Evolutionary conservation across 352 stramenopile species (phyloP).

Genomic region (Pythium myriotylum): DNA sequence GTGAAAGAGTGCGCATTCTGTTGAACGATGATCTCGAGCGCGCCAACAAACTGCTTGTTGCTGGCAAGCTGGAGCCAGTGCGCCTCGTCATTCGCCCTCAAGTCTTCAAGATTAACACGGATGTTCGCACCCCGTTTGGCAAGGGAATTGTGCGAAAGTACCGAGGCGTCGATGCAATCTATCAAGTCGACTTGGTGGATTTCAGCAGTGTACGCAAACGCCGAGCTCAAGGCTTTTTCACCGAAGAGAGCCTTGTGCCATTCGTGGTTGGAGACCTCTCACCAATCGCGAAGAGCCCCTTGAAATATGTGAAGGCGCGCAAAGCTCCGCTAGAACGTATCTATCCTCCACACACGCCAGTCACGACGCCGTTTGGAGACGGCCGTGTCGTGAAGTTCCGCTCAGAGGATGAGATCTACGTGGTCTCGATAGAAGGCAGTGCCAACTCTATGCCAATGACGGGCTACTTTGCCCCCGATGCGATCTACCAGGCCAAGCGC

Average conservation of each 20-base stretch:
- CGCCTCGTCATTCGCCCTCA: constrained; percentile 62
- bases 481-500: constrained; percentile 41
- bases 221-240: constrained; percentile 54
- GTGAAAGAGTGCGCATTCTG: constrained; percentile 57
- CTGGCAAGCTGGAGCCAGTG: constrained; percentile 33
- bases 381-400: constrained; percentile 65
- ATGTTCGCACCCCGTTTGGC: constrained; percentile 69
- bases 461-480: constrained; percentile 51
- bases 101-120: constrained; percentile 51
- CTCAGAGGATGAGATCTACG: constrained; percentile 72
- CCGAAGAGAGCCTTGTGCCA: constrained; percentile 53
- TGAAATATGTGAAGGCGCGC: constrained; percentile 64
- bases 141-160: constrained; percentile 74
- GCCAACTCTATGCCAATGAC: constrained; percentile 47
- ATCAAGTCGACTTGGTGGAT: constrained; percentile 77
- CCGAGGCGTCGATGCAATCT: constrained; percentile 74
- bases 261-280: constrained; percentile 43
- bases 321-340: constrained; percentile 42
- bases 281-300: constrained; percentile 41
- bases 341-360: constrained; percentile 52
- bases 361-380: constrained; percentile 82
- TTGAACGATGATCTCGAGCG: constrained; percentile 66
- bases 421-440: constrained; percentile 48
- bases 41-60: constrained; percentile 65
- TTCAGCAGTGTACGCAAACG: constrained; percentile 50